Evolutionary conservation across 2,329 filamentous ascomycete species (phyloP).

Genomic region (Sclerotinia sclerotiorum): DNA sequence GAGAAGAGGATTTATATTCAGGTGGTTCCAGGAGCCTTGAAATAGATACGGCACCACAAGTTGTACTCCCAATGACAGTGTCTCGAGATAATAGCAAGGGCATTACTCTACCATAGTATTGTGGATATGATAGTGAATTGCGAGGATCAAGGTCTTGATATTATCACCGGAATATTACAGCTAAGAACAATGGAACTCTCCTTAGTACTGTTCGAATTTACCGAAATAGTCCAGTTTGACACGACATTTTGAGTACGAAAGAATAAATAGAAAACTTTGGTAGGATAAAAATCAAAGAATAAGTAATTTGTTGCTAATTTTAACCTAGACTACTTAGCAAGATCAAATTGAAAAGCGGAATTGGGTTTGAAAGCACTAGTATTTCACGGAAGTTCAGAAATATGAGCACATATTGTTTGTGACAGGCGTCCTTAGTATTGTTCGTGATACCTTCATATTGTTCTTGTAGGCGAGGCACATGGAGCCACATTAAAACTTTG

Average conservation of each 20-base stretch:
- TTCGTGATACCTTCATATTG: conserved; percentile 21
- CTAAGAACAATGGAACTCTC: conserved; percentile 14
- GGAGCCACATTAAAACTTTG: conserved; percentile 7
- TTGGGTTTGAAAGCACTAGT: not conserved
- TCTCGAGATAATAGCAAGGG: conserved; percentile 16
- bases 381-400: not conserved
- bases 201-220: conserved; percentile 21
- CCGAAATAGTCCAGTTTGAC: not conserved
- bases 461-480: conserved; percentile 21
- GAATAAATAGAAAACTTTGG: not conserved
- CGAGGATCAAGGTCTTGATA: conserved; percentile 6
- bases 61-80: not conserved
- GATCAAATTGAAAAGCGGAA: not conserved
- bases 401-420: conserved; percentile 13
- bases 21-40: not conserved
- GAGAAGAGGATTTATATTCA: not conserved
- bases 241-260: not conserved
- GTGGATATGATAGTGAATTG: conserved; percentile 4
- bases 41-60: conserved; percentile 5
- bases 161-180: not conserved
- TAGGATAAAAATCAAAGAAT: not conserved
- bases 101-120: conserved; percentile 10
- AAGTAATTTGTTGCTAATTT: not conserved
- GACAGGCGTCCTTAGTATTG: conserved; percentile 19
- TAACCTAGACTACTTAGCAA: not conserved